Evolutionary conservation across 805 yeast species (phyloP).

Genomic region (Kregervanrija pseudodelftensis): DNA sequence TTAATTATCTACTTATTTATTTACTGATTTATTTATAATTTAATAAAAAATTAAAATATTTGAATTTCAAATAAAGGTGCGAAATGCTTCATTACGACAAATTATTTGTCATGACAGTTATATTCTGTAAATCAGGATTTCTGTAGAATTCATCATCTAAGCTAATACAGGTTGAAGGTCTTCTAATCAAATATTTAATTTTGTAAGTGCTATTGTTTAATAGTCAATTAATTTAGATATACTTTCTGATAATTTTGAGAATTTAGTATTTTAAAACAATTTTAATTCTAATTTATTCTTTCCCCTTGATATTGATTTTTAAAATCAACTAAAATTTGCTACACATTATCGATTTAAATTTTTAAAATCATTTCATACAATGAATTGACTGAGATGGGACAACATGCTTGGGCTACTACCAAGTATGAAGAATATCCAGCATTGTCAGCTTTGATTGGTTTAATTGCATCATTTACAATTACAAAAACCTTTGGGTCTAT

Average conservation of each 20-base stretch:
- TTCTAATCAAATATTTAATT: too few relatives aligned
- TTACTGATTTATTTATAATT: too few relatives aligned
- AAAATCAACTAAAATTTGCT: background rate
- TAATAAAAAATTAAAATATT: too few relatives aligned
- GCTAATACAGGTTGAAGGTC: too few relatives aligned
- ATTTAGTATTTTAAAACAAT: background rate
- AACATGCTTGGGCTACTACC: slow-evolving; percentile 43
- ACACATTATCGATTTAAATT: background rate
- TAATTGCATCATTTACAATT: slow-evolving; percentile 52
- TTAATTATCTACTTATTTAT: too few relatives aligned
- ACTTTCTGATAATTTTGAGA: background rate
- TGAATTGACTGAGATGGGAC: slow-evolving; percentile 30
- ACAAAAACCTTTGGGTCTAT: slow-evolving; percentile 52
- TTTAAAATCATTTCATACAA: slow-evolving; percentile 18
- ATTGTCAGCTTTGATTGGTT: slow-evolving; percentile 50
- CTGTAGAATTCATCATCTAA: too few relatives aligned
- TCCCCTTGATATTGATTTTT: background rate
- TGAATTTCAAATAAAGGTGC: too few relatives aligned
- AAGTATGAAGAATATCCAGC: slow-evolving; percentile 47
- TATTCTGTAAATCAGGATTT: too few relatives aligned
- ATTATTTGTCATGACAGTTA: too few relatives aligned
- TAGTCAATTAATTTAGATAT: background rate
- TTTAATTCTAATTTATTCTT: background rate
- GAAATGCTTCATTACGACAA: too few relatives aligned
- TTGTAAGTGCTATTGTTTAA: too few relatives aligned